phyloP scores from a whole-genome alignment of 371 early-diverging fungal species.

The Ordospora colligata region DNA sequence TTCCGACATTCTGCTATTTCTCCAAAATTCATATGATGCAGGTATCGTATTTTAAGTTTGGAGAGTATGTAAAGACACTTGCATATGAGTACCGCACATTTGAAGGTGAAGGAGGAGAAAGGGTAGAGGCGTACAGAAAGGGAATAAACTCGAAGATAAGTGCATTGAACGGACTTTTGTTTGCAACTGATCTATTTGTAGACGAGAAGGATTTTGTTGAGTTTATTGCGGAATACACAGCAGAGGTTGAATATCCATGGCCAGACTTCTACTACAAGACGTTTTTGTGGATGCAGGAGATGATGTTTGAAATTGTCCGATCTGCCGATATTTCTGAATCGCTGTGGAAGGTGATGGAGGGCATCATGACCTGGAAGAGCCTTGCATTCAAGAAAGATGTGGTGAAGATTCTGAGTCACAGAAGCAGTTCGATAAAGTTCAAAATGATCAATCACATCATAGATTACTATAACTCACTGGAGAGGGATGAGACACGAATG shows the following conservation, averaged over 20 bases:
- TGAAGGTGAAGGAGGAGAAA: constrained; percentile 1
- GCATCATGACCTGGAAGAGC: not conserved
- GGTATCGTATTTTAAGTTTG: not conserved
- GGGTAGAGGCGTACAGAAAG: constrained; percentile 6
- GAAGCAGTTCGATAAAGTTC: constrained; percentile 5
- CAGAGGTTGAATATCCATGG: not conserved
- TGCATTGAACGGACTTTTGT: constrained; percentile 2
- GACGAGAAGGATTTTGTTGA: constrained; percentile 8
- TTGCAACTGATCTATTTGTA: not conserved
- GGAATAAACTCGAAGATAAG: constrained; percentile 6
- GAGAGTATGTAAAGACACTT: constrained; percentile 9
- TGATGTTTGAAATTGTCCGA: not conserved
- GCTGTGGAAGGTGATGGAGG: not conserved
- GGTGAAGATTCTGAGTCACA: constrained; percentile 3
- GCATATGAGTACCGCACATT: not conserved
- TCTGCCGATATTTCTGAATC: not conserved
- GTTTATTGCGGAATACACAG: constrained; percentile 18
- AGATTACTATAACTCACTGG: constrained; percentile 23
- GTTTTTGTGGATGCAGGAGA: constrained; percentile 16
- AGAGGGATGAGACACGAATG: constrained; percentile 14
- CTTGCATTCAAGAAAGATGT: not conserved
- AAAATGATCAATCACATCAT: not conserved
- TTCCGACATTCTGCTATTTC: constrained; percentile 27
- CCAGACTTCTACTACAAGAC: constrained; percentile 8
- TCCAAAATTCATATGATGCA: not conserved